Evolutionary conservation across 495 filamentous ascomycete genomes (phyloP).

Genomic region (Hypoxylon perforatum): DNA sequence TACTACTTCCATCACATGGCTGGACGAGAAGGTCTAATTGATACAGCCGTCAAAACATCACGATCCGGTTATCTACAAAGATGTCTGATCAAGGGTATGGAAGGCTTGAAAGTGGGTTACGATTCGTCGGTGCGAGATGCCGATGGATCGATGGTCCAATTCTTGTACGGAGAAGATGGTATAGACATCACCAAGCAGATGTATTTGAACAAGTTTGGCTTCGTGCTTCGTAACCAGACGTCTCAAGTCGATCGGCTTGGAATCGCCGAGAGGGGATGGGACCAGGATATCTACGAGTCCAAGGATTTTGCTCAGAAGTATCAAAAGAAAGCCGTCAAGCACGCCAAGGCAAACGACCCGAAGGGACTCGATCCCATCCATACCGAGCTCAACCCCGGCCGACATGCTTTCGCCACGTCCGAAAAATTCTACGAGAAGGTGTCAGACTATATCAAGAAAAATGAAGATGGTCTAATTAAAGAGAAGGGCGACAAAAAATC

Average conservation of each 20-base stretch:
- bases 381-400: slow-evolving; percentile 76
- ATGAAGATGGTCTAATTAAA: slow-evolving; percentile 78
- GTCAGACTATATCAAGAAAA: slow-evolving; percentile 76
- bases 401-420: slow-evolving; percentile 85
- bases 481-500: slow-evolving; percentile 73
- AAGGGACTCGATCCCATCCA: slow-evolving; percentile 81
- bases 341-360: slow-evolving; percentile 72
- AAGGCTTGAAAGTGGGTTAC: slow-evolving; percentile 90
- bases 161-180: slow-evolving; percentile 96
- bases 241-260: slow-evolving; percentile 58
- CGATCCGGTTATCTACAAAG: slow-evolving; percentile 96
- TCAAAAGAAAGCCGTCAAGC: slow-evolving; percentile 82
- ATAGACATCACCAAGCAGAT: slow-evolving; percentile 94
- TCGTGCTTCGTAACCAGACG: slow-evolving; percentile 80
- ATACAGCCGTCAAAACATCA: slow-evolving; percentile 98
- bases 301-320: slow-evolving; percentile 75
- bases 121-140: slow-evolving; percentile 94
- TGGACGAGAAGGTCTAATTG: slow-evolving; percentile 97
- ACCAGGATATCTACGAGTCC: slow-evolving; percentile 61
- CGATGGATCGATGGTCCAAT: slow-evolving; percentile 93
- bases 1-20: slow-evolving; percentile 99
- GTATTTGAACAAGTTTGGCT: slow-evolving; percentile 89
- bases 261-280: slow-evolving; percentile 49
- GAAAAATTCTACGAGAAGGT: slow-evolving; percentile 78
- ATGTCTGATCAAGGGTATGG: slow-evolving; percentile 99